Percentiles rank a stretch among this genome's conserved stretches.
phyloP scores from a whole-genome alignment of 768 basidiomycete genomes.

The Pulveroboletus sp. region DNA sequence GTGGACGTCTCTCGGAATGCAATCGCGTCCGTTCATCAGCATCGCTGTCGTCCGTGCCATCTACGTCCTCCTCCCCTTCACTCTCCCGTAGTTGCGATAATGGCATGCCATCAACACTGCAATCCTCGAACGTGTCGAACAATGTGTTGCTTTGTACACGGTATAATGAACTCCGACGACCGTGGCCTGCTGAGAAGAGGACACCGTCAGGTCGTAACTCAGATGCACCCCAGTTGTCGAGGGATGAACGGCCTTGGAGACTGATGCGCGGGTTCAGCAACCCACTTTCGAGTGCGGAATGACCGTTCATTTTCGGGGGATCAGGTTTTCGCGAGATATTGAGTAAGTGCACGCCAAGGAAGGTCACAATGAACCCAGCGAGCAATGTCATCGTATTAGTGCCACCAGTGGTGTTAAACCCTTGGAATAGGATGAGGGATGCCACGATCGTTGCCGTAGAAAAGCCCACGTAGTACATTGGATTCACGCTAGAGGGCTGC shows the following conservation, averaged over 20 bases:
- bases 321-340: slow-evolving; percentile 68
- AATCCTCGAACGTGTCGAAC: slow-evolving; percentile 66
- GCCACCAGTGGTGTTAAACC: slow-evolving; percentile 85
- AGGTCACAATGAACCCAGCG: slow-evolving; percentile 87
- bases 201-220: slow-evolving; percentile 27
- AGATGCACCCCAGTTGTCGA: slow-evolving; percentile 64
- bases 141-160: slow-evolving; percentile 61
- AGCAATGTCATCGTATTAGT: slow-evolving; percentile 83
- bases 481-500: slow-evolving; percentile 68
- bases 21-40: slow-evolving; percentile 40
- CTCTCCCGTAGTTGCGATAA: slow-evolving; percentile 62
- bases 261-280: slow-evolving; percentile 76
- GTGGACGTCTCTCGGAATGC: slow-evolving; percentile 25
- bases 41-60: slow-evolving; percentile 41
- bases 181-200: slow-evolving; percentile 42
- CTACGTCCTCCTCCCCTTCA: slow-evolving; percentile 39
- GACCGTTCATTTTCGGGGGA: slow-evolving; percentile 38
- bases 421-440: slow-evolving; percentile 94
- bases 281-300: slow-evolving; percentile 58
- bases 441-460: slow-evolving; percentile 90
- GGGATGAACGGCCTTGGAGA: slow-evolving; percentile 73
- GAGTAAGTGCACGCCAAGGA: slow-evolving; percentile 94
- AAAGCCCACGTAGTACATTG: slow-evolving; percentile 97
- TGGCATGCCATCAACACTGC: slow-evolving; percentile 36
- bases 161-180: slow-evolving; percentile 61